Base-by-base conservation (phyloP, 2,329 filamentous ascomycete species). In the Corinectria fuckeliana region DNA sequence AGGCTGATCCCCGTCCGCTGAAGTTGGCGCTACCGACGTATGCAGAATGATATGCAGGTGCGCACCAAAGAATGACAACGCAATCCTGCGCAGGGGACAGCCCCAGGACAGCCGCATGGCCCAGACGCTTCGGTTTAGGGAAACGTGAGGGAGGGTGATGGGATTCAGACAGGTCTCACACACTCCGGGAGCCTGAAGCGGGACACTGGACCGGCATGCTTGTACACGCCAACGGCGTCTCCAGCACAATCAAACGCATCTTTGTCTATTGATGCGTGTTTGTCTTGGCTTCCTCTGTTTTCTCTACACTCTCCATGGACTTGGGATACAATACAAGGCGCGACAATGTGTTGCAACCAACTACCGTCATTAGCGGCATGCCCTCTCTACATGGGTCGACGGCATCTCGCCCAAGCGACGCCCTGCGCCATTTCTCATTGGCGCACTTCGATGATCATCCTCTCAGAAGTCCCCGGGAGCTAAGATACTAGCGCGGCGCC, bases 401-500 rank as follows among this genome's bases (percentile, higher is more conserved):
- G 44, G 44, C 50, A 54, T 28, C 32, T 53, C 44, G 34, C 30
- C 39, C 13, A 25, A 8, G 26, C 42, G 50, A n/a, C 42, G 50
- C 13, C n/a, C n/a, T n/a, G 7, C 4, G 13, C 11, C 34, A 3
- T 36, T 14, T 21, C 18, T 23, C 49, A 57, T 61, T 61, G 58
- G 57, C 34, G 18, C 32, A 39, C 51, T n/a, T 42, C n/a, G 34
- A 18, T 9, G n/a, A 28, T 21, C 18, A 23, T 23, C 32, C 16
- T 42, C 30, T 39, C 45, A 21, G 51, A n/a, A 47, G 54, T 54
- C 32, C 50, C 50, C 65, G 64, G 65, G 64, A 67, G 44, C 65
- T 67, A 58, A 58, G 42, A 36, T 25, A 34, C 52, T 56, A 52
- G 58, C 44, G 18, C 26, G 44, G 52, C 58, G 58, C 52, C 52